These are phyloP conservation scores for Corymbia citriodora DNA, from an alignment of 441 rosid species.

Conservation along the genomic window DNA sequence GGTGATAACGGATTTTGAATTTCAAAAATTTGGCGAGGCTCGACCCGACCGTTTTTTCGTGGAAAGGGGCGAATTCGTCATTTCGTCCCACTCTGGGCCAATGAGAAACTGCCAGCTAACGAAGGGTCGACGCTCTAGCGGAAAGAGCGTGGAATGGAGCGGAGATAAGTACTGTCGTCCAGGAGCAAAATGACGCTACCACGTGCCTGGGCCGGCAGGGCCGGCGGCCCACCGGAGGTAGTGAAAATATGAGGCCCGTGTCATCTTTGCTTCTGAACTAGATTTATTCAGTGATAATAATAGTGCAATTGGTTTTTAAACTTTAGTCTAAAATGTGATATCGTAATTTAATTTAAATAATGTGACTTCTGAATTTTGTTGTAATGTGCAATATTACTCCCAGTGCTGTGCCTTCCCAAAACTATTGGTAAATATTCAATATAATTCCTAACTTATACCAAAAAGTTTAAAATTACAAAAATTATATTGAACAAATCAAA, in stretches of 20 bases:
- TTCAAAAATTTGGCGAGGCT: not conserved
- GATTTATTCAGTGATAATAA: not conserved
- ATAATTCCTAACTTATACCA: not conserved
- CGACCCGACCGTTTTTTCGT: not conserved
- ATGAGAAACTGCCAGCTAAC: not conserved
- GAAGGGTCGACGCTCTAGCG: not conserved
- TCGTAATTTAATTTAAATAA: not conserved
- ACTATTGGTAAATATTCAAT: not conserved
- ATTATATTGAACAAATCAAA: accelerated
- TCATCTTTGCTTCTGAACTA: not conserved
- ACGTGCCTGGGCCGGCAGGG: not conserved
- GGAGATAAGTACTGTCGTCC: not conserved
- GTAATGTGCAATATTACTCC: accelerated
- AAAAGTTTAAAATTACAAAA: accelerated
- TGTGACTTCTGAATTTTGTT: not conserved
- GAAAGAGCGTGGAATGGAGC: not conserved
- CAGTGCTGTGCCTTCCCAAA: accelerated
- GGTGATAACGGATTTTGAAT: not conserved
- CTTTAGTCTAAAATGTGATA: not conserved
- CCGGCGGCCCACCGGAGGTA: not conserved
- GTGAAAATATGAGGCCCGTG: not conserved
- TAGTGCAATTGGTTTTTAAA: not conserved
- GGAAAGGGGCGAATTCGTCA: not conserved
- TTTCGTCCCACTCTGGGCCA: not conserved
- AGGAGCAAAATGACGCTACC: not conserved